Base-by-base conservation (phyloP, 495 filamentous ascomycete genomes). In the Aspergillus campestris region DNA sequence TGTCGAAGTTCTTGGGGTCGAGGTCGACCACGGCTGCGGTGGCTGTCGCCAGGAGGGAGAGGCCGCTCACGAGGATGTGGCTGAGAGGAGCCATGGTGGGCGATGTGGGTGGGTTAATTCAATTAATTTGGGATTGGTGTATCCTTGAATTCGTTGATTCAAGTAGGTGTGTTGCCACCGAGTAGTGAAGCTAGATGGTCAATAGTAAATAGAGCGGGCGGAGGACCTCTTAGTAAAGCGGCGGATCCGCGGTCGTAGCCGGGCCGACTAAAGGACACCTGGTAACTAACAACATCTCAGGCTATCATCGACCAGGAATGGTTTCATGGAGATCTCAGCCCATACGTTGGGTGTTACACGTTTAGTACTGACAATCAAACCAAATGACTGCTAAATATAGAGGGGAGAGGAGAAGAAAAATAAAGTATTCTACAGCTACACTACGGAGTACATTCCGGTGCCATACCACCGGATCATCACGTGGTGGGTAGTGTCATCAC, bases 1-100 rank as follows among this genome's bases (percentile, higher is more conserved):
- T 67, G 67, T 96, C 89, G 63, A 97, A 96, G 70, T 96, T 96
- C 49, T 65, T 67, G 44, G 91, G 89, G 50, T 84, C 80, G 42
- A 97, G 82, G 65, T 96, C 90, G 48, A 89, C 67, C 41, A 96
- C 91, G 32, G 66, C 70, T 49, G 74, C 73, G 54, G 52, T 45
- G 42, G 69, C 68, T 31, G 54, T 60, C 48, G 64, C 62, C 40
- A 73, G 56, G 42, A 60, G 56, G 34, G 64, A 59, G 43, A 77
- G 58, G 36, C 58, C 51, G 55, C 69, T 65, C 47, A 71, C 56
- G 45, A 73, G 60, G 40, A 75, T 48, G 51, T 62, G 61, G 64
- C 60, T 71, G 48, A 75, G 57, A 40, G 70, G 69, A 64, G 63
- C 65, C 72, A 75, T 77, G 35, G 39, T 70, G 35, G 34, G 43